Evolutionary conservation across 2,329 filamentous ascomycete species (phyloP).

Genomic region (Colletotrichum musicola): DNA sequence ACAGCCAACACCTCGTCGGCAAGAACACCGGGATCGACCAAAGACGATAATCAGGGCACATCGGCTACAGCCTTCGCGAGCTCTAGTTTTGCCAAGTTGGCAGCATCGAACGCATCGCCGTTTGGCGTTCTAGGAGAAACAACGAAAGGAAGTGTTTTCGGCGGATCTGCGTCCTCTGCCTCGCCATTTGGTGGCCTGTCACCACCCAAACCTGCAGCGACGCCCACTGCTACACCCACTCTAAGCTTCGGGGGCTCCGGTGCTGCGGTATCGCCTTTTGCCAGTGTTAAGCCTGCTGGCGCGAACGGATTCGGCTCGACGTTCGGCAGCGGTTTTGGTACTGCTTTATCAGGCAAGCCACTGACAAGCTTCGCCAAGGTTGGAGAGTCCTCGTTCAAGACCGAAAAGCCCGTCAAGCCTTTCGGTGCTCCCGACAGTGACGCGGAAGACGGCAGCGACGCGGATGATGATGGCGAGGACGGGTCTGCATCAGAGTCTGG

Average conservation of each 20-base stretch:
- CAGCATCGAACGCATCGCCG: constrained; percentile 71
- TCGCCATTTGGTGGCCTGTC: constrained; percentile 51
- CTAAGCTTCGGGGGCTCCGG: constrained; percentile 61
- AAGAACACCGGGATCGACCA: constrained; percentile 16
- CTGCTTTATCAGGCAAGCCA: constrained; percentile 55
- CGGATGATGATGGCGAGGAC: constrained; percentile 54
- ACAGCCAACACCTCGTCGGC: constrained; percentile 45
- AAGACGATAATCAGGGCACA: constrained; percentile 50
- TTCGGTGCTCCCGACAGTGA: constrained; percentile 83
- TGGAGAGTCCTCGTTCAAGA: constrained; percentile 63
- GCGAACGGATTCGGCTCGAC: constrained; percentile 61
- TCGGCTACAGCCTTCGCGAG: constrained; percentile 74
- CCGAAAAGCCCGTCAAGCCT: constrained; percentile 74
- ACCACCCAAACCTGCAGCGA: constrained; percentile 44
- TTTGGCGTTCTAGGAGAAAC: constrained; percentile 68
- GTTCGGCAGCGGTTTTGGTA: constrained; percentile 59
- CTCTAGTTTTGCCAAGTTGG: constrained; percentile 77
- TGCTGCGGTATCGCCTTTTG: constrained; percentile 60
- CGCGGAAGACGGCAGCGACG: constrained; percentile 63
- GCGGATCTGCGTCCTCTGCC: constrained; percentile 39
- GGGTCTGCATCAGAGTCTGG: constrained; percentile 50
- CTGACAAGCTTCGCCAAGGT: constrained; percentile 79
- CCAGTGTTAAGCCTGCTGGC: constrained; percentile 53
- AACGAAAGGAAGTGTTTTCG: constrained; percentile 64
- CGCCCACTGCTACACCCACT: constrained; percentile 54